A percentile compares a stretch with the other conserved stretches of the same genome.
Conservation (phyloP, 768 basidiomycete genomes). For the Leucosporidium yakuticum region DNA sequence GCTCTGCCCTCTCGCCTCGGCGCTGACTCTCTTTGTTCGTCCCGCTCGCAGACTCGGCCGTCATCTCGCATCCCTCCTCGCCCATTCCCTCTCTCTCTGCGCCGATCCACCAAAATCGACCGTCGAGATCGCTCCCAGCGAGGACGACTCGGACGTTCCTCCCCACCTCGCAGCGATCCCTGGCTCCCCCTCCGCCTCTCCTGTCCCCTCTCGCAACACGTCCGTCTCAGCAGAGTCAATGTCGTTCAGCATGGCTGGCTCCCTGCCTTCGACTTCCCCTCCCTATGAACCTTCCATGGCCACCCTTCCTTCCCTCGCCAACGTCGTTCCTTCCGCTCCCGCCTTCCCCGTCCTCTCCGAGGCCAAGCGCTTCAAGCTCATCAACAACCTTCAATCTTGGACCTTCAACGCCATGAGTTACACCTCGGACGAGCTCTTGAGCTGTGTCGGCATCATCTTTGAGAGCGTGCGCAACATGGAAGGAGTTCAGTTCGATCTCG, state of each 20-base stretch:
- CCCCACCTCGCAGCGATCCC: conserved; percentile 25
- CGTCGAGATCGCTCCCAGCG: neutral
- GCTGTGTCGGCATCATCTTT: conserved; percentile 78
- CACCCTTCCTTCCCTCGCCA: conserved; percentile 46
- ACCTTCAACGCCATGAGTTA: conserved; percentile 82
- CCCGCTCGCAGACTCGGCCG: conserved; percentile 31
- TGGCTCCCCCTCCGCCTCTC: conserved; percentile 23
- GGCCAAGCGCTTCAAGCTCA: conserved; percentile 54
- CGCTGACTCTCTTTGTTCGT: conserved; percentile 8
- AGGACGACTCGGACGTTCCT: neutral
- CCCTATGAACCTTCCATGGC: neutral
- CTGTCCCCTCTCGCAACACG: conserved; percentile 19
- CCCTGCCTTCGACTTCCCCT: conserved; percentile 10
- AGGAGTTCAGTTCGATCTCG: conserved; percentile 48
- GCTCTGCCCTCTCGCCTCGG: conserved; percentile 7
- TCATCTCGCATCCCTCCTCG: conserved; percentile 36
- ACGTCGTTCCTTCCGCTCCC: conserved; percentile 8
- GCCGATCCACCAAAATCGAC: conserved; percentile 7
- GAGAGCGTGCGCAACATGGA: conserved; percentile 75
- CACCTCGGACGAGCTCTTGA: conserved; percentile 70
- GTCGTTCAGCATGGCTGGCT: conserved; percentile 16
- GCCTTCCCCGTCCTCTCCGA: conserved; percentile 28
- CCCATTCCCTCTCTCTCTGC: conserved; percentile 38
- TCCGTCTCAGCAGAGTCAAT: conserved; percentile 25
- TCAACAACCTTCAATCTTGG: conserved; percentile 69